phyloP scores from a whole-genome alignment of 139 green algal species.

The Chlamydomonas schloesseri region DNA sequence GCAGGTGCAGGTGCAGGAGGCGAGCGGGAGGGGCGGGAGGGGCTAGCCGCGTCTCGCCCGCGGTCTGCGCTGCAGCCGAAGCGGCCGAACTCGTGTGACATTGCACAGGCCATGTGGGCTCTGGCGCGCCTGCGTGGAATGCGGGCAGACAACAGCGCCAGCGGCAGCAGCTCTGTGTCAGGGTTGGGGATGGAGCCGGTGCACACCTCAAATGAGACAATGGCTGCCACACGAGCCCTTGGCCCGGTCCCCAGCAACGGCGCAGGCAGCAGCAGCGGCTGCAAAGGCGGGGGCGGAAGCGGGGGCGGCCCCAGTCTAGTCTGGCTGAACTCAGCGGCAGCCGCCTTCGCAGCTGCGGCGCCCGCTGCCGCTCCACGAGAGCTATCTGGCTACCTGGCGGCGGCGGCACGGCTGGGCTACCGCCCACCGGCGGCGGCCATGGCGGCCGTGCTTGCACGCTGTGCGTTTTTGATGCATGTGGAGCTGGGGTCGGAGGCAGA shows the following conservation, averaged over 20 bases:
- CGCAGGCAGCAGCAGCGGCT: neutral
- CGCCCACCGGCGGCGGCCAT: neutral
- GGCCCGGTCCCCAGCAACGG: too few relatives aligned
- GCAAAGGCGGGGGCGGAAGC: neutral
- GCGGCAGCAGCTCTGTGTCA: neutral
- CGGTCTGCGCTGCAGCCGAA: too few relatives aligned
- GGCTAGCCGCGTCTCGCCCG: too few relatives aligned
- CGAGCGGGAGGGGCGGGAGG: too few relatives aligned
- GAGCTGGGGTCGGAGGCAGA: too few relatives aligned
- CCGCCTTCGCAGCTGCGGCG: neutral
- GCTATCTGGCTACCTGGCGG: neutral
- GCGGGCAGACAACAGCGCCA: neutral
- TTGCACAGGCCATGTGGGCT: conserved; percentile 23
- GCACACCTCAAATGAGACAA: too few relatives aligned
- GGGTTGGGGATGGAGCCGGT: too few relatives aligned
- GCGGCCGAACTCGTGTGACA: neutral
- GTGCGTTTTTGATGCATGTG: neutral
- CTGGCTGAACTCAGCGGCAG: conserved; percentile 3
- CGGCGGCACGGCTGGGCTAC: conserved; percentile 1
- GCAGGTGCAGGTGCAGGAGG: too few relatives aligned
- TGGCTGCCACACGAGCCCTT: too few relatives aligned
- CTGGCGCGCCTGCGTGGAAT: neutral
- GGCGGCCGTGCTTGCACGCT: neutral
- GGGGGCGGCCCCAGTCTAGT: neutral
- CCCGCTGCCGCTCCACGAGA: neutral